Evolutionary conservation across 140 eudicot genomes (phyloP).

Genomic region (Bidens hawaiensis): DNA sequence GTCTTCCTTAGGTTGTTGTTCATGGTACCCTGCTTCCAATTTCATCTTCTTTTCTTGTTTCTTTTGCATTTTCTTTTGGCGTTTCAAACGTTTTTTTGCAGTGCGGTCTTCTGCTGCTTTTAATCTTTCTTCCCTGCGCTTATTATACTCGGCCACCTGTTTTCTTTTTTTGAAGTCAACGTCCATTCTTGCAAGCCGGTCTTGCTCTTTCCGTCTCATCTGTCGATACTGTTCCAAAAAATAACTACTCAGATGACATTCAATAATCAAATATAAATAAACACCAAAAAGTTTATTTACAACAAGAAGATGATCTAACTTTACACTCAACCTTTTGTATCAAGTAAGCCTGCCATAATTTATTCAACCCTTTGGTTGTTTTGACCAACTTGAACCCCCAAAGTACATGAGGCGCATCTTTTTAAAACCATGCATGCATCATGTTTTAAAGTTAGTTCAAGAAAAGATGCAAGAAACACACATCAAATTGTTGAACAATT

Average conservation of each 20-base stretch:
- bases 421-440: too few species aligned
- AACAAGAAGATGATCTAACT: background rate
- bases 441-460: too few species aligned
- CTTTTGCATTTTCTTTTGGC: constrained; percentile 60
- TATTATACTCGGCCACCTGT: constrained; percentile 66
- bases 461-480: too few species aligned
- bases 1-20: constrained; percentile 1
- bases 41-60: constrained; percentile 51
- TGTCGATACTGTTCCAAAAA: constrained; percentile 63
- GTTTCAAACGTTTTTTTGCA: constrained; percentile 77
- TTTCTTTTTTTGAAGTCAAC: constrained; percentile 71
- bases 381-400: too few species aligned
- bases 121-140: constrained; percentile 66
- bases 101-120: constrained; percentile 86
- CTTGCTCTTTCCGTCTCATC: constrained; percentile 89
- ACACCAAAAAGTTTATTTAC: background rate
- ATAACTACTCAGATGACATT: too few species aligned
- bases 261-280: background rate
- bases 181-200: constrained; percentile 84
- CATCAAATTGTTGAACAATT: too few species aligned
- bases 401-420: too few species aligned
- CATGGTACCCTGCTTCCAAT: constrained; percentile 39
- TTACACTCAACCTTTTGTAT: too few species aligned
- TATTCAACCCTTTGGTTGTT: too few species aligned
- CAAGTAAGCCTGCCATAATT: too few species aligned